Evolutionary conservation across 345 rosid genomes (phyloP).

Genomic region (Brassica napus): DNA sequence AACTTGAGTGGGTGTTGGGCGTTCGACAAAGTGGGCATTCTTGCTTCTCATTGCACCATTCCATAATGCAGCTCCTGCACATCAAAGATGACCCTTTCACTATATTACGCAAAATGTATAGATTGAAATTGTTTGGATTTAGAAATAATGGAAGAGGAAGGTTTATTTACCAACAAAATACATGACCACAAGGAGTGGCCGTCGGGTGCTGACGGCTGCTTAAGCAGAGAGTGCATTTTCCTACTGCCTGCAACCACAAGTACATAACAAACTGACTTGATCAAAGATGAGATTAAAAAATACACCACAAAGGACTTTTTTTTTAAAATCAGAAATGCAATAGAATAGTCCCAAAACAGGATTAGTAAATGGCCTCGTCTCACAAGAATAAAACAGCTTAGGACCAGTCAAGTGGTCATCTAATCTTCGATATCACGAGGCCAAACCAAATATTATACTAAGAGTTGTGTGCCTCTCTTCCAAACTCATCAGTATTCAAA

Average conservation of each 20-base stretch:
- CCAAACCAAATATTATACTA: neutral
- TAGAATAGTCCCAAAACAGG: neutral
- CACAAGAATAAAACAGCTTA: neutral
- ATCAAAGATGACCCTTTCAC: neutral
- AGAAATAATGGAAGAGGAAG: neutral
- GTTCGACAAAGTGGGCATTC: slow-evolving; percentile 97
- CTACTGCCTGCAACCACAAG: slow-evolving; percentile 31
- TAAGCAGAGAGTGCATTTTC: slow-evolving; percentile 85
- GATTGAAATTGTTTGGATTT: neutral
- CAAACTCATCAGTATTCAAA: neutral
- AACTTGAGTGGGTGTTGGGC: slow-evolving; percentile 74
- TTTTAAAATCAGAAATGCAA: neutral
- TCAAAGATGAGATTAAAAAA: neutral
- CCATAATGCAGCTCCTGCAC: slow-evolving; percentile 89
- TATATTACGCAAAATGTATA: neutral
- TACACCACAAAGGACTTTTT: neutral
- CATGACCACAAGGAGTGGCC: slow-evolving; percentile 92
- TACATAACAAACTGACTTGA: neutral
- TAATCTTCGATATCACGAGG: neutral
- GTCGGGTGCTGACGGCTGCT: slow-evolving; percentile 82
- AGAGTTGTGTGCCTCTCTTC: slow-evolving; percentile 6
- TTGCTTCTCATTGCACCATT: slow-evolving; percentile 96
- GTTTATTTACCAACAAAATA: slow-evolving; percentile 75
- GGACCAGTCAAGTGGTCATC: neutral
- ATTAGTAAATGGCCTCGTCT: neutral